phyloP scores from a whole-genome alignment of 768 basidiomycete species.

The Suillus plorans region DNA sequence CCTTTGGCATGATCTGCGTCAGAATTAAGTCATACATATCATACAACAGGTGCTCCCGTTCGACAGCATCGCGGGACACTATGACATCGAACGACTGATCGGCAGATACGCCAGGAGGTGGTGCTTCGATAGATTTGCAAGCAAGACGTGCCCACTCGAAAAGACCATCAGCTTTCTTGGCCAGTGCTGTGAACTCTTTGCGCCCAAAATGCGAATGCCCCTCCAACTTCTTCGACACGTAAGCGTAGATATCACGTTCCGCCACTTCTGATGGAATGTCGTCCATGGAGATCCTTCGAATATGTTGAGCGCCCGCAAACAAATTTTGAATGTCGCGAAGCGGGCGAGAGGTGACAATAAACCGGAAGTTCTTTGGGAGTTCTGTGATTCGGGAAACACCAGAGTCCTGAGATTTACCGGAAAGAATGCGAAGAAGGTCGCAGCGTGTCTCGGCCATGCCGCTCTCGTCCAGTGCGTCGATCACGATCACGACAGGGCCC shows the following conservation, averaged over 20 bases:
- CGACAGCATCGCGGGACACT: not conserved
- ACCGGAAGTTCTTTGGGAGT: conserved; percentile 8
- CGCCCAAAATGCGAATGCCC: not conserved
- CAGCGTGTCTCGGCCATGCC: conserved; percentile 4
- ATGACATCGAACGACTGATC: not conserved
- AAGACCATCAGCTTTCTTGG: not conserved
- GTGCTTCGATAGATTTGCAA: not conserved
- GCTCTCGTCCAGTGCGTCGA: conserved; percentile 24
- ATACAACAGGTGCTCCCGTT: not conserved
- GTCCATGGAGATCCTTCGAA: not conserved
- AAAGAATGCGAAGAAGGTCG: conserved; percentile 14
- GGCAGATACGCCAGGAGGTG: not conserved
- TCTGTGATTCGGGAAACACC: not conserved
- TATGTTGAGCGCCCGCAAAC: not conserved
- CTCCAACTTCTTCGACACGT: not conserved
- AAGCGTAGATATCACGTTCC: not conserved
- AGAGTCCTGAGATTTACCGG: not conserved
- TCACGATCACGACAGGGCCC: conserved; percentile 23
- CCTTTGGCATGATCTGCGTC: not conserved
- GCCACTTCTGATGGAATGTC: not conserved
- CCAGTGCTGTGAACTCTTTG: not conserved
- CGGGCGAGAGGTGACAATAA: conserved; percentile 9
- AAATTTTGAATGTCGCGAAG: not conserved
- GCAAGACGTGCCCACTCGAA: not conserved
- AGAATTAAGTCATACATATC: not conserved